These are phyloP conservation scores for Coniochaeta pulveracea DNA, from an alignment of 2,329 filamentous ascomycete species.

Conservation along the genomic window DNA sequence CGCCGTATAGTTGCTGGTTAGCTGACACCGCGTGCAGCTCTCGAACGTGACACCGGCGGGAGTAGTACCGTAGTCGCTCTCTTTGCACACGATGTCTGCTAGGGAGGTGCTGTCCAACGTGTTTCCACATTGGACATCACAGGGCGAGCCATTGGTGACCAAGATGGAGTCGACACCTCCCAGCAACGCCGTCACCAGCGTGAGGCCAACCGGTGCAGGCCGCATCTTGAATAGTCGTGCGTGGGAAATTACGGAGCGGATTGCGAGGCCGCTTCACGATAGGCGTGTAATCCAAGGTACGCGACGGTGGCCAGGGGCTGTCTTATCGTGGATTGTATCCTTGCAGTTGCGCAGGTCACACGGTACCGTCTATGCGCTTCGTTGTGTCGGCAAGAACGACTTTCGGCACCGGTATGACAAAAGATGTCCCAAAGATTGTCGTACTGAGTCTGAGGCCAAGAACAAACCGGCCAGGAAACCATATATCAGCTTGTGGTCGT, in stretches of 20 bases:
- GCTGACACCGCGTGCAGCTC: constrained; percentile 40
- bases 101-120: constrained; percentile 31
- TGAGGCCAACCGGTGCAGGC: constrained; percentile 1
- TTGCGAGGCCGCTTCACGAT: too few relatives aligned
- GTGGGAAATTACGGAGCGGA: too few relatives aligned
- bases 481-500: constrained; percentile 3
- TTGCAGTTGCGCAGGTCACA: constrained; percentile 3
- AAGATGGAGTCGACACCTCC: constrained; percentile 22
- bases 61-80: constrained; percentile 23
- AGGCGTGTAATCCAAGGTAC: too few relatives aligned
- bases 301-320: too few relatives aligned
- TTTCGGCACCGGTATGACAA: not conserved
- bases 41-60: constrained; percentile 36
- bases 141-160: constrained; percentile 35
- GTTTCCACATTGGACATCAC: constrained; percentile 40
- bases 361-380: not conserved
- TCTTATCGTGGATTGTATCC: too few relatives aligned
- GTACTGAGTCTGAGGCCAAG: not conserved
- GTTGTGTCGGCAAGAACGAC: too few relatives aligned
- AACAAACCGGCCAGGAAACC: too few relatives aligned
- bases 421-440: not conserved
- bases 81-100: constrained; percentile 36
- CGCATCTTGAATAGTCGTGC: constrained; percentile 4
- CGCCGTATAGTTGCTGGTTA: constrained; percentile 32
- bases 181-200: constrained; percentile 8